These are phyloP conservation scores for Phyllosticta paracitricarpa DNA, from an alignment of 2,329 filamentous ascomycete genomes.

Conservation along the genomic window DNA sequence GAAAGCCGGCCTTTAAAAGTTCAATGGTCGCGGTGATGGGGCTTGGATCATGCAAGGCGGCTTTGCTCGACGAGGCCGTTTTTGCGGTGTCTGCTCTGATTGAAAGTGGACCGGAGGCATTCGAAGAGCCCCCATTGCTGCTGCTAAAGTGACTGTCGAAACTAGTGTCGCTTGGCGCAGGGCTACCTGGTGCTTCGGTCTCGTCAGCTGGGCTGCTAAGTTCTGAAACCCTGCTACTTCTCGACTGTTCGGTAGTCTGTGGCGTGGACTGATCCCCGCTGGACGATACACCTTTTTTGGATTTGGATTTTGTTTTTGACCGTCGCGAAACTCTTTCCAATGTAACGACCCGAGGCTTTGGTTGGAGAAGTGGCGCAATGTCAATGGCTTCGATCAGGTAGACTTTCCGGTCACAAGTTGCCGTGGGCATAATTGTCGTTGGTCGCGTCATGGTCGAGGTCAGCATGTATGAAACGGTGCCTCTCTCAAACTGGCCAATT, in stretches of 20 bases:
- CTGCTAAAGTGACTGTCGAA: slow-evolving; percentile 48
- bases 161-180: slow-evolving; percentile 38
- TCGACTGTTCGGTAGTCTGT: slow-evolving; percentile 15
- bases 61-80: slow-evolving; percentile 36
- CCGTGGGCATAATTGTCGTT: slow-evolving; percentile 70
- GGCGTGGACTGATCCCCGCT: slow-evolving; percentile 5
- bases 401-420: slow-evolving; percentile 72
- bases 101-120: slow-evolving; percentile 4
- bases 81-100: slow-evolving; percentile 33
- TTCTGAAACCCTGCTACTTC: slow-evolving; percentile 17
- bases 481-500: slow-evolving; percentile 74
- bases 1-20: slow-evolving; percentile 68
- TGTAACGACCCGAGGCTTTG: slow-evolving; percentile 73
- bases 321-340: slow-evolving; percentile 75
- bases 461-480: slow-evolving; percentile 83
- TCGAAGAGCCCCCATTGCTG: slow-evolving; percentile 31
- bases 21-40: slow-evolving; percentile 79
- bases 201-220: slow-evolving; percentile 22
- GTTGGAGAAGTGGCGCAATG: slow-evolving; percentile 62
- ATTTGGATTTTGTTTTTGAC: slow-evolving; percentile 44
- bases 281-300: background rate
- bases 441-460: slow-evolving; percentile 84
- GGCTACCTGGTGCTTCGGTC: slow-evolving; percentile 28
- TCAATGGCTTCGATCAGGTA: slow-evolving; percentile 75
- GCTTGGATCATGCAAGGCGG: slow-evolving; percentile 55